Evolutionary conservation across 2,329 filamentous ascomycete species (phyloP), one percentile per base, ranked within the genome.

Genomic region (Metarhizium humberi): DNA sequence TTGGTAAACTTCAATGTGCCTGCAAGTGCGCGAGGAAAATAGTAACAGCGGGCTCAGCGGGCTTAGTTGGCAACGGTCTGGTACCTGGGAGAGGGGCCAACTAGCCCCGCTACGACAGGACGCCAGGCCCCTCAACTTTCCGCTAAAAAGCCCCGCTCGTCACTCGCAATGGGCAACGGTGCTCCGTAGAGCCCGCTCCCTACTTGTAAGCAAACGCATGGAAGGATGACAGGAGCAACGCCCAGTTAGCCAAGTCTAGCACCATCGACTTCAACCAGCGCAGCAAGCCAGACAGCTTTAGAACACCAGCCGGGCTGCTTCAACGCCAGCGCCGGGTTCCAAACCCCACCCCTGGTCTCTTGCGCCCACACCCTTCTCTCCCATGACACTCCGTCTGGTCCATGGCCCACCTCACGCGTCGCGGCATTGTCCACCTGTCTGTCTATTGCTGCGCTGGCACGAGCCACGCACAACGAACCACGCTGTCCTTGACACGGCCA

Each of bases 401-500:
- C 48, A 18, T 38, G 52, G 20, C 36, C 52, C 52, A 50, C 55
- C 38, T 57, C 52, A 40, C 49, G 52, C 52, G 49, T 52, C 43
- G 36, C 38, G 51, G 51, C 55, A 50, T 56, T 51, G 47, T 56
- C 51, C 13, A 14, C 13, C 38, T 40, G 38, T 40, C 38, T 40
- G 5, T 40, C 38, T 52, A 50, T 52, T 51, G 57, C 52, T 66
- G 59, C 50, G 64, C 58, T 67, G 65, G 62, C 64, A 66, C 56
- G 59, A 65, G 56, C 32, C 32, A 34, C 32, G 32, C 32, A 34
- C 51, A 34, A 55, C 42, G 42, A 16, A 42, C 46, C 32, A 51
- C 20, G 40, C 40, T 42, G 40, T 42, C 40, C n/a, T n/a, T 13
- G 42, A 45, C 42, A 48, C 36, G 49, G 29, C 40, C 40, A 46